Conservation (phyloP, 306 rosid species). For the Parietaria judaica region DNA sequence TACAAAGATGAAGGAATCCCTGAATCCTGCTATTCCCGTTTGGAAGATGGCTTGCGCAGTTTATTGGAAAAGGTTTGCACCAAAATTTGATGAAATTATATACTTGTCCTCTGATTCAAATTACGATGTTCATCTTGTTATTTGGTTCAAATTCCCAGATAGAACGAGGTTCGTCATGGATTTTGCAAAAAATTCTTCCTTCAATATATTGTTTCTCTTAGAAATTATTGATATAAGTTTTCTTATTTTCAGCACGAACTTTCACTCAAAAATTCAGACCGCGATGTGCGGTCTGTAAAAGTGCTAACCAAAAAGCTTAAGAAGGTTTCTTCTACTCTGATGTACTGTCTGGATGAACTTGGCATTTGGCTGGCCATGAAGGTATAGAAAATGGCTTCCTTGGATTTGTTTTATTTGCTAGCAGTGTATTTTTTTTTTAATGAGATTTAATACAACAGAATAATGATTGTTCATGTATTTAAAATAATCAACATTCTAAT, state of each 20-base stretch:
- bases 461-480: too few relatives aligned
- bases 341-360: conserved; percentile 61
- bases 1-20: conserved; percentile 31
- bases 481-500: too few relatives aligned
- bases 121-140: neutral
- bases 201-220: neutral
- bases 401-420: conserved; percentile 14
- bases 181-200: too few relatives aligned
- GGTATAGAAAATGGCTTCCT: conserved; percentile 34
- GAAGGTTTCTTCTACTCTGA: conserved; percentile 29
- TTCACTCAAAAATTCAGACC: conserved; percentile 26
- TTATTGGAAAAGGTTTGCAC: conserved; percentile 45
- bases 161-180: too few relatives aligned
- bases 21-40: conserved; percentile 13
- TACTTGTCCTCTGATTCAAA: neutral
- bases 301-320: conserved; percentile 35
- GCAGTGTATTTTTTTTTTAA: neutral
- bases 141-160: too few relatives aligned
- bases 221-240: conserved; percentile 23
- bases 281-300: conserved; percentile 19
- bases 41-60: conserved; percentile 23
- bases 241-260: conserved; percentile 43
- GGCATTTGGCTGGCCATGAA: conserved; percentile 70
- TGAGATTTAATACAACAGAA: too few relatives aligned
- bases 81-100: neutral